Percentiles rank a stretch among this genome's conserved stretches.
Conservation (phyloP, 768 basidiomycete species). For the Lactarius indigo region DNA sequence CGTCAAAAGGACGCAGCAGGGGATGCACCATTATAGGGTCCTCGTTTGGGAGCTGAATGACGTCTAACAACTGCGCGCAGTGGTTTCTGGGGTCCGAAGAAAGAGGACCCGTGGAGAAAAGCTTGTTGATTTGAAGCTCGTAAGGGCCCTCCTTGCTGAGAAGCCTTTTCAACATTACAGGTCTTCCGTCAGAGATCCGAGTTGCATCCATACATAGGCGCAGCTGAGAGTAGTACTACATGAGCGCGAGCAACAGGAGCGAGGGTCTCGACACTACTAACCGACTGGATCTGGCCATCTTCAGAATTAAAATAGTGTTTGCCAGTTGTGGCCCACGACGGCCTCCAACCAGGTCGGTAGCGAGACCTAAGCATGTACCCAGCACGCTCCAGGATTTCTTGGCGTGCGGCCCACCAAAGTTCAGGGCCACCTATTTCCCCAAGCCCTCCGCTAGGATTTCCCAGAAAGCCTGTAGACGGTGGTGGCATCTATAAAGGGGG, state of each 20-base stretch:
- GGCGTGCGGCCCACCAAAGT: slow-evolving; percentile 15
- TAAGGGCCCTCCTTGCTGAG: neutral
- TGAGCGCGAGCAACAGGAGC: neutral
- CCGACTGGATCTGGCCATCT: slow-evolving; percentile 11
- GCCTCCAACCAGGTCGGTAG: slow-evolving; percentile 14
- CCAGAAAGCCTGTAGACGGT: neutral
- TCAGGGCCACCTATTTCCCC: neutral
- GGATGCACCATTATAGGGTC: slow-evolving; percentile 30
- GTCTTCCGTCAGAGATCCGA: slow-evolving; percentile 10
- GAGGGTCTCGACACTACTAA: neutral
- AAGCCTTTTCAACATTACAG: slow-evolving; percentile 11
- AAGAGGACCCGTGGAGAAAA: slow-evolving; percentile 8
- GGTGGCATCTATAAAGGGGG: neutral
- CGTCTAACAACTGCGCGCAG: neutral
- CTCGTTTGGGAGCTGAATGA: slow-evolving; percentile 9
- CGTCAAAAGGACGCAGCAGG: slow-evolving; percentile 29
- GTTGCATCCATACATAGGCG: slow-evolving; percentile 10
- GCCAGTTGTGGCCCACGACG: slow-evolving; percentile 9
- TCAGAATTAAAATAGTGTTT: neutral
- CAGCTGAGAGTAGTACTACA: neutral
- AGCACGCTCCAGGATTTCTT: neutral
- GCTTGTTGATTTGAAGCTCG: slow-evolving; percentile 9
- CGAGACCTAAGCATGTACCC: slow-evolving; percentile 19
- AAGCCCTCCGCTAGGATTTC: neutral
- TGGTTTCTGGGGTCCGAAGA: slow-evolving; percentile 14